Evolutionary conservation across 208 protist genomes (phyloP), one percentile per base, ranked within the genome.

Genomic region (Trichomonas vaginalis): DNA sequence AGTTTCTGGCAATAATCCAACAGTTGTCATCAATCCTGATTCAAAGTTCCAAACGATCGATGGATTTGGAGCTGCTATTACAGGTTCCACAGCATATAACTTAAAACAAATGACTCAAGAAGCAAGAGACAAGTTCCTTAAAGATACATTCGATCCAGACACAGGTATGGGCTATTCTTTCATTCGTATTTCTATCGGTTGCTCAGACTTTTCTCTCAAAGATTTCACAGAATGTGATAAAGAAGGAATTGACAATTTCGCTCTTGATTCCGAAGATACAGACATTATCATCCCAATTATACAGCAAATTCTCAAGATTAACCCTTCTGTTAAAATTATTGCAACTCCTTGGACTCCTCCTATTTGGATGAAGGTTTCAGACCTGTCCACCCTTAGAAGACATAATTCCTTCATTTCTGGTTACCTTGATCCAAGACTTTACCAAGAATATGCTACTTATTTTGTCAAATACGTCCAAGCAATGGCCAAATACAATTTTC

Each of bases 211-310:
- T 42, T 88, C 82, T 45, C 17, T 88, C 8, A 40, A 88, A 46
- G 82, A 88, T 88, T 88, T 48, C 39, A 88, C 82, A n/a, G 46
- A 88, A 48, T 88, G 82, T 48, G 82, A 88, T 88, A 88, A 3
- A 88, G 15, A 4, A 88, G 82, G 82, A 21, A 88, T 88, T 32
- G 82, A 88, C 46, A 88, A 88, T 23, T 88, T 88, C 37, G 82
- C 0, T 35, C 46, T 88, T 88, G 40, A 88, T 32, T 9, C 14
- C 14, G 17, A 21, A 45, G 82, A 88, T 32, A 45, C 17, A 23
- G 12, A 40, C 3, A 10, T 48, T 37, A 10, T 88, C 17, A n/a
- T 88, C 8, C 82, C 82, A 88, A 88, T 88, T 17, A 10, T 88
- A 35, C 3, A 88, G 32, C 32, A 37, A 46, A 88, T 88, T 21